These are phyloP conservation scores for Ramalina peruviana DNA, from an alignment of 495 filamentous ascomycete genomes.

Conservation along the genomic window DNA sequence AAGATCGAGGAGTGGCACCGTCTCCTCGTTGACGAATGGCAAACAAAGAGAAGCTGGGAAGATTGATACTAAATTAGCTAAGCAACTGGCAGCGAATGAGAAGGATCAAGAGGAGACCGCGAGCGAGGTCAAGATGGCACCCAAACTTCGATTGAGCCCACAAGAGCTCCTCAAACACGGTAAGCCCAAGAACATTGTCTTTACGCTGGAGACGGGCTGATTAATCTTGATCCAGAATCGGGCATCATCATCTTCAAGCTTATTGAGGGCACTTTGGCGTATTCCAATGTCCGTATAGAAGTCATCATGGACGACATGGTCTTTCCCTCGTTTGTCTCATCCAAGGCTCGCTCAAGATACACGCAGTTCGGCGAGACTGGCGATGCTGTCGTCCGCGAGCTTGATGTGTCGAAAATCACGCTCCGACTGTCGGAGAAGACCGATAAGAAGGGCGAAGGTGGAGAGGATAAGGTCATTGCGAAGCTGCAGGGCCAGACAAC, in stretches of 20 bases:
- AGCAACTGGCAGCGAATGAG: conserved; percentile 31
- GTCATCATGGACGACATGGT: conserved; percentile 88
- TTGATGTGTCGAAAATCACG: conserved; percentile 88
- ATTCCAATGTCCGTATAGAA: conserved; percentile 66
- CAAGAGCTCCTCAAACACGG: conserved; percentile 71
- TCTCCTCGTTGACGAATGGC: conserved; percentile 5
- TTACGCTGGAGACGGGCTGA: conserved; percentile 8
- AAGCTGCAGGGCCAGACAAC: conserved; percentile 76
- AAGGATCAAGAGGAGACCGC: conserved; percentile 39
- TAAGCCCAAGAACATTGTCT: conserved; percentile 19
- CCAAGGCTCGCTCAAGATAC: conserved; percentile 49
- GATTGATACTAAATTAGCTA: conserved; percentile 22
- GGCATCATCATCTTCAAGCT: conserved; percentile 91
- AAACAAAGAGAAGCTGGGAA: conserved; percentile 10
- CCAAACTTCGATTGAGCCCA: conserved; percentile 62
- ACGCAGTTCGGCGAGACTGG: conserved; percentile 76
- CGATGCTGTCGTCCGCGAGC: conserved; percentile 89
- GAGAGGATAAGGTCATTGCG: conserved; percentile 58
- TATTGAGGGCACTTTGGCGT: conserved; percentile 69
- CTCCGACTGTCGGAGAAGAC: conserved; percentile 64
- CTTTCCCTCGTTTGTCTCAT: conserved; percentile 76
- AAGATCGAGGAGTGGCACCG: conserved; percentile 23
- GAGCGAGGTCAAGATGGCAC: conserved; percentile 34
- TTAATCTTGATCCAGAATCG: conserved; percentile 42
- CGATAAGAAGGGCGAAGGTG: conserved; percentile 58